A percentile compares a stretch with the other conserved stretches of the same genome.
phyloP scores from a whole-genome alignment of 345 rosid genomes.

The Linum lewisii region DNA sequence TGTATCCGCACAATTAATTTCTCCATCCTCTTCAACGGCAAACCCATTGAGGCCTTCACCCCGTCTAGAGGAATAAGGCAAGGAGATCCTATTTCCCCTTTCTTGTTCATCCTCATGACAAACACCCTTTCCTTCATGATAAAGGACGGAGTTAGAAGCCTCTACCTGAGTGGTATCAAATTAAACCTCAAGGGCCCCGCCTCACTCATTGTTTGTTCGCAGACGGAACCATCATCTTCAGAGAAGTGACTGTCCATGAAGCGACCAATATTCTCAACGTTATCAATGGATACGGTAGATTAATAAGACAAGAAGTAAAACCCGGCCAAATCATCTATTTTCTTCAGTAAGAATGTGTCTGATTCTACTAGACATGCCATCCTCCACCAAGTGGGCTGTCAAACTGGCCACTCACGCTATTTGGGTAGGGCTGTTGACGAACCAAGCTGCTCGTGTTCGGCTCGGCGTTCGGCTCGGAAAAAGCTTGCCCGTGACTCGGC shows the following conservation, averaged over 20 bases:
- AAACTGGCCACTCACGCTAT: no score
- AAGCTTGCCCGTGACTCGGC: no score
- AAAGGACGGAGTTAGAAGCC: neutral
- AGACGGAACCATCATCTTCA: neutral
- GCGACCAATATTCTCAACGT: neutral
- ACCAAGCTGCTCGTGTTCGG: no score
- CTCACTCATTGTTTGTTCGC: neutral
- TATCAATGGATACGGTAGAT: neutral
- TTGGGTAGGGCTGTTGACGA: no score
- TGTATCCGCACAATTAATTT: neutral
- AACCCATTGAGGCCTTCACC: neutral
- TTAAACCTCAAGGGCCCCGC: neutral
- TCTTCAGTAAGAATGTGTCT: neutral
- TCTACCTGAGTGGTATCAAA: neutral
- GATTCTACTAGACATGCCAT: neutral
- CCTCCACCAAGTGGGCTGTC: neutral
- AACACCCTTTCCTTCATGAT: neutral
- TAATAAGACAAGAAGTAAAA: neutral
- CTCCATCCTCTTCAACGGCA: neutral
- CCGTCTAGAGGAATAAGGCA: neutral
- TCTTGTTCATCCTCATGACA: no score
- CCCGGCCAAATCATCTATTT: neutral
- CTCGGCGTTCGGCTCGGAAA: no score
- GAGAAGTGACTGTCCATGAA: neutral
- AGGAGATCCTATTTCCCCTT: neutral